A percentile compares a stretch with the other conserved stretches of the same genome.
Conservation (phyloP, 306 rosid genomes). For the Trifolium repens region DNA sequence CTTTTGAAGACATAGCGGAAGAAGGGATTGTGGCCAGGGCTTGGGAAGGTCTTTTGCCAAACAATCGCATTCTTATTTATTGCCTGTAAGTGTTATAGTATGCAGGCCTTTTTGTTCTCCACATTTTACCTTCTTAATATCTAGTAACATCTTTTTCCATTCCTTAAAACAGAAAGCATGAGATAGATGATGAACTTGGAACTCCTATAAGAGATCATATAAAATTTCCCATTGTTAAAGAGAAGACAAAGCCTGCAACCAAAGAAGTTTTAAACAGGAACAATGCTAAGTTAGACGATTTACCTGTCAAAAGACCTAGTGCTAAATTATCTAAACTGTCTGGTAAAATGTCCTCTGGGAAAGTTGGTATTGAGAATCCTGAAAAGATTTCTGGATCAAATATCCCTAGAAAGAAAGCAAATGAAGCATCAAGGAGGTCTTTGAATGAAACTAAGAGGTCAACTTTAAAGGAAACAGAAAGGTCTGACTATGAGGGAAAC, state of each 20-base stretch:
- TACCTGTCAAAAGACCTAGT: conserved; percentile 43
- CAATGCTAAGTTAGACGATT: conserved; percentile 40
- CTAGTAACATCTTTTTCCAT: conserved; percentile 35
- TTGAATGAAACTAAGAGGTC: conserved; percentile 47
- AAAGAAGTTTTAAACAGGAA: conserved; percentile 52
- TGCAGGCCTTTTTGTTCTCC: conserved; percentile 26
- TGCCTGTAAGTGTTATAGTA: conserved; percentile 72
- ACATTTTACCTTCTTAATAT: conserved; percentile 36
- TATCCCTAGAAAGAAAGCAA: conserved; percentile 53
- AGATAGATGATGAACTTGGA: conserved; percentile 63
- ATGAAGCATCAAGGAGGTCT: conserved; percentile 42
- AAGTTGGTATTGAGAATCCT: conserved; percentile 42
- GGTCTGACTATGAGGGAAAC: conserved; percentile 41
- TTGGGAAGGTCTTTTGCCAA: conserved; percentile 77
- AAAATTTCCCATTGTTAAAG: conserved; percentile 62
- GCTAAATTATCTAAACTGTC: conserved; percentile 42
- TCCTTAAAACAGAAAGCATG: conserved; percentile 69
- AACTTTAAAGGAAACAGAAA: conserved; percentile 46
- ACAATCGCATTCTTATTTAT: conserved; percentile 79
- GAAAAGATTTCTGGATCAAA: conserved; percentile 52
- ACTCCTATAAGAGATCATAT: conserved; percentile 87
- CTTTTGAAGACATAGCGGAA: conserved; percentile 56
- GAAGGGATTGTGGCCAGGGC: conserved; percentile 63
- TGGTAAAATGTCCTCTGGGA: conserved; percentile 46
- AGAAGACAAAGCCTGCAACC: conserved; percentile 46